Evolutionary conservation across 495 filamentous ascomycete genomes (phyloP).

Genomic region (Pyrenula aspistea): DNA sequence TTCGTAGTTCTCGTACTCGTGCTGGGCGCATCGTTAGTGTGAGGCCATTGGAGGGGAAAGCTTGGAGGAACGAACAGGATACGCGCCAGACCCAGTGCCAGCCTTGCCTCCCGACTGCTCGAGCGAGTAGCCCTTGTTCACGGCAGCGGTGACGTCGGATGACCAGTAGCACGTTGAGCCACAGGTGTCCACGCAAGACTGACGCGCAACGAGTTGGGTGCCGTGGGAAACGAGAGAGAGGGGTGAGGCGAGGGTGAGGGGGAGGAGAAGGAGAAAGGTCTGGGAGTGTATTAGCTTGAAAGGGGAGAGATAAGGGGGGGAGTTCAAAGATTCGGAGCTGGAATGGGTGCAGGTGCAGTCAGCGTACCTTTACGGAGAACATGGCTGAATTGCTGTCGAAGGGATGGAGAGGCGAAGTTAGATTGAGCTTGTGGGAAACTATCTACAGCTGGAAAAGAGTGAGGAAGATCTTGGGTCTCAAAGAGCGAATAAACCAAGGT

Average conservation of each 20-base stretch:
- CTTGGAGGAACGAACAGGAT: constrained; percentile 33
- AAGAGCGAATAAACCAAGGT: not conserved
- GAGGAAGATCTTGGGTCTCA: not conserved
- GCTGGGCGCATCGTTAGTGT: constrained; percentile 56
- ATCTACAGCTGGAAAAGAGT: too few species aligned
- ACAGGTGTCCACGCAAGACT: constrained; percentile 20
- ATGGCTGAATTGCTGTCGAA: not conserved
- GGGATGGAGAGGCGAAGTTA: not conserved
- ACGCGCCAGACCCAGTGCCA: constrained; percentile 32
- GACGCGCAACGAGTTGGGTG: constrained; percentile 10
- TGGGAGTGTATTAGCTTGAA: too few species aligned
- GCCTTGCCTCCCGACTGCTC: constrained; percentile 40
- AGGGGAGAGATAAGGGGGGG: not conserved
- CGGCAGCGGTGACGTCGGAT: constrained; percentile 29
- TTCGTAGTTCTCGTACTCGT: constrained; percentile 64
- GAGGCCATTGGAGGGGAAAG: constrained; percentile 30
- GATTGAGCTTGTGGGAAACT: too few species aligned
- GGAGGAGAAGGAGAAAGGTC: constrained; percentile 14
- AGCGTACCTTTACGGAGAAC: constrained; percentile 15
- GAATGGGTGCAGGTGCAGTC: too few species aligned
- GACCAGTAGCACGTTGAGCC: constrained; percentile 23
- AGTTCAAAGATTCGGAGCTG: not conserved
- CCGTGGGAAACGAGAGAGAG: not conserved
- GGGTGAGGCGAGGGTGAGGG: not conserved
- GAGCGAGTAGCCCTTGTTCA: constrained; percentile 32